Evolutionary conservation across 305 asterid species (phyloP).

Genomic region (Fraxinus ornus): DNA sequence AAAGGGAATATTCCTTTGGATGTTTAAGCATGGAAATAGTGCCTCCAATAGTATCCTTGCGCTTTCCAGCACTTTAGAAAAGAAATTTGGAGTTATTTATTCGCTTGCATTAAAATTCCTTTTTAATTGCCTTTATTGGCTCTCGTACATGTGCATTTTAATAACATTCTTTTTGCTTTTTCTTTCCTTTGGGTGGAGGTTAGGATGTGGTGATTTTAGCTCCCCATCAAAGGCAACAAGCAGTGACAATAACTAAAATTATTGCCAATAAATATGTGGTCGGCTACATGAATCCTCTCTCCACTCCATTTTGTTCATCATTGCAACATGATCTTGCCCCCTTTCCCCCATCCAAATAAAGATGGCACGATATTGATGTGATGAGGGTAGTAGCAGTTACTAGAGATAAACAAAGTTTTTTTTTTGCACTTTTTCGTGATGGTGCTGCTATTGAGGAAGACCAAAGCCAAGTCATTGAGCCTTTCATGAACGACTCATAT

Average conservation of each 20-base stretch:
- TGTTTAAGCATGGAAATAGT: not conserved
- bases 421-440: not conserved
- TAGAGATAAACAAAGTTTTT: not conserved
- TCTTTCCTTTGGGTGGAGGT: not conserved
- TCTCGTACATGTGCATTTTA: not conserved
- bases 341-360: not conserved
- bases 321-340: not conserved
- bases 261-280: not conserved
- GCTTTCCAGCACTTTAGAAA: not conserved
- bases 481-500: not conserved
- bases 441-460: not conserved
- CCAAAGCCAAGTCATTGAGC: not conserved
- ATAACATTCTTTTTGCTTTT: not conserved
- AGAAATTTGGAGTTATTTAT: not conserved
- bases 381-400: not conserved
- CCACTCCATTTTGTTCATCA: not conserved
- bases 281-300: not conserved
- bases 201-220: not conserved
- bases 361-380: not conserved
- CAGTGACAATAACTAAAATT: not conserved
- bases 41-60: not conserved
- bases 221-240: not conserved
- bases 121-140: not conserved
- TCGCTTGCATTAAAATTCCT: not conserved
- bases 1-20: not conserved